A percentile compares a stretch with the other conserved stretches of the same genome.
Conservation (phyloP, 2,329 filamentous ascomycete genomes). For the Aspergillus fumigatus region DNA sequence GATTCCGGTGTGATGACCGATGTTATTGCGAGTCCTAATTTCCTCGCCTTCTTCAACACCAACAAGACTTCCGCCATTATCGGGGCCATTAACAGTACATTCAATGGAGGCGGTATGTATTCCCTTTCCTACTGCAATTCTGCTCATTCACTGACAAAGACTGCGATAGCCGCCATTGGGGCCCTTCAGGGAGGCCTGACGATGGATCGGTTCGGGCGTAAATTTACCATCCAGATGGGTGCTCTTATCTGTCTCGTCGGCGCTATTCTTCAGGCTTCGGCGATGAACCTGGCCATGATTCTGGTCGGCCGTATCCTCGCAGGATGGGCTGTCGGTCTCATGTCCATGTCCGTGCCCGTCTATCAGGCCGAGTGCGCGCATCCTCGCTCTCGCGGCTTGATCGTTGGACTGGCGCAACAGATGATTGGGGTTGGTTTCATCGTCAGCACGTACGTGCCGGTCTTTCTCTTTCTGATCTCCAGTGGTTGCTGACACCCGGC, state of each 20-base stretch:
- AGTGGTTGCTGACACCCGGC: slow-evolving; percentile 10
- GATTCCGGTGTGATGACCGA: slow-evolving; percentile 35
- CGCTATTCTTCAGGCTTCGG: slow-evolving; percentile 55
- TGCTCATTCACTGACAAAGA: slow-evolving; percentile 1
- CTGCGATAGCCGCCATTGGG: slow-evolving; percentile 42
- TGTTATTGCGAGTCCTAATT: slow-evolving; percentile 54
- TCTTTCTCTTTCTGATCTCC: not conserved
- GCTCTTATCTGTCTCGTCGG: slow-evolving; percentile 56
- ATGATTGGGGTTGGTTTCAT: slow-evolving; percentile 44
- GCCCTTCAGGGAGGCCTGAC: slow-evolving; percentile 53
- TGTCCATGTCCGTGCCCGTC: slow-evolving; percentile 52
- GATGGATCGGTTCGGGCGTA: slow-evolving; percentile 59
- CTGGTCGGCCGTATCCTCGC: slow-evolving; percentile 51
- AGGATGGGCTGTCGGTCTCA: slow-evolving; percentile 45
- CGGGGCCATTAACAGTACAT: slow-evolving; percentile 61
- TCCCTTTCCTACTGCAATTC: not conserved
- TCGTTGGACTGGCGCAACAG: slow-evolving; percentile 42
- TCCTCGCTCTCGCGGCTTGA: slow-evolving; percentile 52
- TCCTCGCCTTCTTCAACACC: slow-evolving; percentile 56
- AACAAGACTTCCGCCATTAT: slow-evolving; percentile 48
- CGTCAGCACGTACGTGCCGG: slow-evolving; percentile 35
- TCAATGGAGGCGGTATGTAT: slow-evolving; percentile 49
- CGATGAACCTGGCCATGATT: slow-evolving; percentile 54
- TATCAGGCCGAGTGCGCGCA: slow-evolving; percentile 62
- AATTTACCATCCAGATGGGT: slow-evolving; percentile 56